phyloP scores from a whole-genome alignment of 1,139 yeast species.

The Suhomyces anneliseae region DNA sequence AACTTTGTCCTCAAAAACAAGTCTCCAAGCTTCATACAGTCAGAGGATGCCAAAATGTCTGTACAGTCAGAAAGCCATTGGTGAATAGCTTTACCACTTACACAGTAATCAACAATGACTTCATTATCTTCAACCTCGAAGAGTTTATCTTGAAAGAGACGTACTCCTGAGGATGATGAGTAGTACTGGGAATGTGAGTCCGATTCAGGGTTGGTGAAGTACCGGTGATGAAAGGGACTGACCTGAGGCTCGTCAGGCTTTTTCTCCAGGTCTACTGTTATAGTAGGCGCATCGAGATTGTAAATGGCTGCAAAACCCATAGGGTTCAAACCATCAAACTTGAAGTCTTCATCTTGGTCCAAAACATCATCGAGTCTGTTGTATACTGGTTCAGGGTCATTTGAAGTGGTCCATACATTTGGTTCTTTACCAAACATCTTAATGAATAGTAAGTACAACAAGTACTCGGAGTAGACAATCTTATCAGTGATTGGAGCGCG shows the following conservation, averaged over 20 bases:
- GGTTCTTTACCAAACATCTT: slow-evolving; percentile 66
- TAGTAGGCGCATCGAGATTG: neutral
- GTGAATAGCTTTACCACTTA: slow-evolving; percentile 74
- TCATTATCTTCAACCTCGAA: slow-evolving; percentile 26
- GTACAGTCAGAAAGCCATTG: slow-evolving; percentile 94
- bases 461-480: slow-evolving; percentile 62
- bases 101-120: slow-evolving; percentile 41
- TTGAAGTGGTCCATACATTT: slow-evolving; percentile 65
- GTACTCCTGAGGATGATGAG: slow-evolving; percentile 63
- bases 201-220: slow-evolving; percentile 86
- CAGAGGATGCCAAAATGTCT: slow-evolving; percentile 57
- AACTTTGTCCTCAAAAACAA: slow-evolving; percentile 53
- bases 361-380: neutral
- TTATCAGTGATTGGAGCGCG: slow-evolving; percentile 61
- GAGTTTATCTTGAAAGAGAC: slow-evolving; percentile 49
- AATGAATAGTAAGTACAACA: slow-evolving; percentile 65
- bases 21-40: slow-evolving; percentile 63
- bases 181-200: slow-evolving; percentile 81
- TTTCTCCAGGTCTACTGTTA: neutral
- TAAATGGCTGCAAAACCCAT: neutral
- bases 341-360: neutral
- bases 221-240: slow-evolving; percentile 76
- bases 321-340: neutral
- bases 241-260: slow-evolving; percentile 5
- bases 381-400: slow-evolving; percentile 27